phyloP scores from a whole-genome alignment of 2,329 filamentous ascomycete species.

The Boeremia lycopersici region DNA sequence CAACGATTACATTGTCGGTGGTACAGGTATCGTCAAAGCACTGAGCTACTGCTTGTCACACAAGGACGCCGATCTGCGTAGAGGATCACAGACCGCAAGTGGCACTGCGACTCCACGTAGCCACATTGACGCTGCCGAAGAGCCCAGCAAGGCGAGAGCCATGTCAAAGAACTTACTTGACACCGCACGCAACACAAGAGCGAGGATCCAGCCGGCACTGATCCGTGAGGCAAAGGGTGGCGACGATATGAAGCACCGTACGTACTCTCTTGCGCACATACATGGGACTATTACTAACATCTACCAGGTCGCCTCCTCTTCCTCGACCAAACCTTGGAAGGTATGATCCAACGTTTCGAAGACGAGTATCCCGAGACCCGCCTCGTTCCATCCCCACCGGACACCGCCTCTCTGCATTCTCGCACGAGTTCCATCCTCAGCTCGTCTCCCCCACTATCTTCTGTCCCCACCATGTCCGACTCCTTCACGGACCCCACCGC shows the following conservation, averaged over 20 bases:
- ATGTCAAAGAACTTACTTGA: constrained; percentile 90
- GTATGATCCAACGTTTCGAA: constrained; percentile 94
- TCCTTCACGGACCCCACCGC: constrained; percentile 32
- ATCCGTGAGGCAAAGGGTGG: constrained; percentile 72
- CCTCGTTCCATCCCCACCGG: constrained; percentile 47
- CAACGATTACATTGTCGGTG: constrained; percentile 94
- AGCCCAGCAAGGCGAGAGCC: constrained; percentile 60
- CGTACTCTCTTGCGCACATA: constrained; percentile 45
- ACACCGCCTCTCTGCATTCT: constrained; percentile 36
- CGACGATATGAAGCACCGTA: constrained; percentile 79
- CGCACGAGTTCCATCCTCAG: constrained; percentile 39
- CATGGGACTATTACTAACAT: constrained; percentile 22
- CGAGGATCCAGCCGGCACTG: constrained; percentile 81
- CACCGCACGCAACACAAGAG: constrained; percentile 86
- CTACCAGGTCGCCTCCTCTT: constrained; percentile 74
- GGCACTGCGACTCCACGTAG: constrained; percentile 61
- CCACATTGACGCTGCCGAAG: constrained; percentile 25
- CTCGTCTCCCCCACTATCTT: constrained; percentile 37
- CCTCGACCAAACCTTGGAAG: constrained; percentile 84
- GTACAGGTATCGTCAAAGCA: constrained; percentile 93
- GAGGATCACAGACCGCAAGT: constrained; percentile 51
- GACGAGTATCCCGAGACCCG: constrained; percentile 94
- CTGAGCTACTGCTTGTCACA: constrained; percentile 89
- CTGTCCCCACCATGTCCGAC: constrained; percentile 39
- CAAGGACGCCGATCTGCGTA: constrained; percentile 64